A percentile compares a stretch with the other conserved stretches of the same genome.
Conservation (phyloP, 768 basidiomycete genomes). For the Pleurotus tuber-regium region DNA sequence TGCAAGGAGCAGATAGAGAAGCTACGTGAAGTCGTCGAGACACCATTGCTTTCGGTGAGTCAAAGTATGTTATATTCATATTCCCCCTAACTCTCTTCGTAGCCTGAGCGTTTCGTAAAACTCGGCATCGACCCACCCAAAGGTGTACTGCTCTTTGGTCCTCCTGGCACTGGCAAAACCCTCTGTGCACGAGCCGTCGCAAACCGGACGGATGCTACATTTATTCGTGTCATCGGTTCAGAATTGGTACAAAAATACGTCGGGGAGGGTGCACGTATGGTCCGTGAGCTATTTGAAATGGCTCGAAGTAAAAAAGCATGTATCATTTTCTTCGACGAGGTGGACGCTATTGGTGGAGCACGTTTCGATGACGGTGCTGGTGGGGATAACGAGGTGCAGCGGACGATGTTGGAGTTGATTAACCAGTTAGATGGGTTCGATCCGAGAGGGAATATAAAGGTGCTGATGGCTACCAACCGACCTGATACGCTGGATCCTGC, state of each 20-base stretch:
- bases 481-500: constrained; percentile 99
- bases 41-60: constrained; percentile 87
- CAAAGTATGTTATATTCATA: not conserved
- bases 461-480: constrained; percentile 98
- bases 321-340: constrained; percentile 99
- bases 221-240: constrained; percentile 98
- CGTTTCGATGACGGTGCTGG: constrained; percentile 98
- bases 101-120: constrained; percentile 99
- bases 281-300: constrained; percentile 98
- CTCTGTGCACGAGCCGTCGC: constrained; percentile 98
- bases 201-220: constrained; percentile 97
- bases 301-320: constrained; percentile 98
- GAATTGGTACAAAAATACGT: constrained; percentile 99
- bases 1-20: constrained; percentile 99
- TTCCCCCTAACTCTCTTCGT: constrained; percentile 17
- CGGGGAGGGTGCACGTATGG: constrained; percentile 98
- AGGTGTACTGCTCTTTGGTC: constrained; percentile 93
- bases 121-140: constrained; percentile 99
- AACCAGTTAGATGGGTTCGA: constrained; percentile 99
- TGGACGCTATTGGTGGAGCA: constrained; percentile 97
- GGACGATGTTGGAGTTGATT: constrained; percentile 99
- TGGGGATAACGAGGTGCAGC: constrained; percentile 97
- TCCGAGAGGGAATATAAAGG: constrained; percentile 98
- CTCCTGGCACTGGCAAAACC: constrained; percentile 98
- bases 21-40: constrained; percentile 96